A percentile compares a stretch with the other conserved stretches of the same genome.
These are phyloP conservation scores for Geranomyces variabilis DNA, from an alignment of 192 early-diverging fungal species.

Conservation along the genomic window DNA sequence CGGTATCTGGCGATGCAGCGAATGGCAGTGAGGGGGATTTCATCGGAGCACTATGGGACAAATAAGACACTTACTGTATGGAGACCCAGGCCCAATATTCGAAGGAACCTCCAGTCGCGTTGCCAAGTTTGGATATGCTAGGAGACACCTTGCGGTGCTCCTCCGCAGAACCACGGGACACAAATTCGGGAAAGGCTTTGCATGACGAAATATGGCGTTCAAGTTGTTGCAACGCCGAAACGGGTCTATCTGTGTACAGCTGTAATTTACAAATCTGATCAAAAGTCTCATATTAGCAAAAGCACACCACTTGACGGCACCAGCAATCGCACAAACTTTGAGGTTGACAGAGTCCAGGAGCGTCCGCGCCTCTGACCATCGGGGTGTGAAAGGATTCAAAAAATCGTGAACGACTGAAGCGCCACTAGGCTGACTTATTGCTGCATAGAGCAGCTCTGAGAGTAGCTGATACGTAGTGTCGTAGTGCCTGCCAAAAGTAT, in stretches of 20 bases:
- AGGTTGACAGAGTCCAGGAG: conserved; percentile 76
- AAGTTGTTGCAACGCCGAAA: conserved; percentile 70
- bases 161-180: conserved; percentile 26
- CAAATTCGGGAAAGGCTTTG: conserved; percentile 60
- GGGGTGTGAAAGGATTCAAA: conserved; percentile 54
- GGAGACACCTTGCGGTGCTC: not conserved
- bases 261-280: conserved; percentile 75
- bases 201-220: conserved; percentile 71
- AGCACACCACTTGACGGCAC: not conserved
- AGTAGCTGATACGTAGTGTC: conserved; percentile 70
- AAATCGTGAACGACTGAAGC: conserved; percentile 28
- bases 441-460: conserved; percentile 61
- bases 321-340: conserved; percentile 56
- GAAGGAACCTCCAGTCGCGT: conserved; percentile 67
- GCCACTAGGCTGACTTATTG: conserved; percentile 44
- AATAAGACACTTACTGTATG: conserved; percentile 62
- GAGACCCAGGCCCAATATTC: conserved; percentile 87
- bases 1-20: too few relatives aligned
- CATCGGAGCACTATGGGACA: not conserved
- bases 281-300: not conserved
- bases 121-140: conserved; percentile 35
- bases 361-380: conserved; percentile 75
- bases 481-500: conserved; percentile 54
- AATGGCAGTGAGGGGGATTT: not conserved
- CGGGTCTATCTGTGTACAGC: conserved; percentile 67